Evolutionary conservation across 2,329 filamentous ascomycete genomes (phyloP).

Genomic region (Teratosphaeria gauchensis): DNA sequence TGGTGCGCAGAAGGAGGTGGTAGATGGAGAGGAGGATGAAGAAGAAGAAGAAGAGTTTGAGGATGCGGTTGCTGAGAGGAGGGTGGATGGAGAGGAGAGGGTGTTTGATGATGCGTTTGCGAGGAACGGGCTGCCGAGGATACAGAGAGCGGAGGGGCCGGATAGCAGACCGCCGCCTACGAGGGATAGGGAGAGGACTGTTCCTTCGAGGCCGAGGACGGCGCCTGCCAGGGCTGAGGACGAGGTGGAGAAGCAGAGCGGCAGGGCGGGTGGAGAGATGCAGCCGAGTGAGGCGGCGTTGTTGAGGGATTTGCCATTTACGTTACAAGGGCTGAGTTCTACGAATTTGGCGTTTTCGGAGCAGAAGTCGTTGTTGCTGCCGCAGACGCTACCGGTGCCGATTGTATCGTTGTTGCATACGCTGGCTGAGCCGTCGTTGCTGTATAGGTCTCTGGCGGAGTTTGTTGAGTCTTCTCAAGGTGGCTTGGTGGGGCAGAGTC

Average conservation of each 20-base stretch:
- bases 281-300: conserved; percentile 34
- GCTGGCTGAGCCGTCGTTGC: conserved; percentile 82
- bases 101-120: conserved; percentile 40
- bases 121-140: conserved; percentile 33
- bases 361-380: conserved; percentile 62
- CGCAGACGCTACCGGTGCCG: conserved; percentile 68
- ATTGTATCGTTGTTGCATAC: conserved; percentile 80
- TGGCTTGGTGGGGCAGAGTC: conserved; percentile 82
- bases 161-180: conserved; percentile 15
- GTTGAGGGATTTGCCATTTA: conserved; percentile 71
- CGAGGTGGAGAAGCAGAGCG: neutral
- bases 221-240: neutral
- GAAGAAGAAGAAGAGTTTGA: conserved; percentile 1
- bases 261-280: conserved; percentile 2
- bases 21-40: conserved; percentile 4
- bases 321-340: conserved; percentile 83
- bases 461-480: conserved; percentile 76
- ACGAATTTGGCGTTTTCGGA: conserved; percentile 69
- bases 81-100: conserved; percentile 6
- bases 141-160: conserved; percentile 20
- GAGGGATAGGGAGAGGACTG: conserved; percentile 7
- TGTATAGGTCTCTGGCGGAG: conserved; percentile 69
- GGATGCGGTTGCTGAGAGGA: neutral
- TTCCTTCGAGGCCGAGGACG: neutral
- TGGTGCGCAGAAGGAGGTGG: neutral